Conservation (phyloP, 2,329 filamentous ascomycete species). For the Cordyceps javanica region DNA sequence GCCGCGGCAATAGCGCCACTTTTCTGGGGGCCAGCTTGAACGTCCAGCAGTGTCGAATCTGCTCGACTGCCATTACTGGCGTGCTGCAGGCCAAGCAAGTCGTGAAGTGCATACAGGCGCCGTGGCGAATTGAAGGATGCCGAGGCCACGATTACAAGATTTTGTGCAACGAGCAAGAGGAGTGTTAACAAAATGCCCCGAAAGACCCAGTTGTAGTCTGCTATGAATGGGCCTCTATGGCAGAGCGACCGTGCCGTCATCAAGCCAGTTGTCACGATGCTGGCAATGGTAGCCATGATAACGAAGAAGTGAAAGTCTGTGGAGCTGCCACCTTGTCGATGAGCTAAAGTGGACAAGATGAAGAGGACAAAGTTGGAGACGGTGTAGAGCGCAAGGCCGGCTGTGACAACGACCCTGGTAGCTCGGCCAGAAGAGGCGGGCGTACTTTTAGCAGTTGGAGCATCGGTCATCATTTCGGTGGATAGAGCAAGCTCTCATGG, state of each 20-base stretch:
- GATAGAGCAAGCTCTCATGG: too few species aligned
- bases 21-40: neutral
- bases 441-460: neutral
- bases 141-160: constrained; percentile 16
- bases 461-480: neutral
- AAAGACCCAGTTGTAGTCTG: constrained; percentile 20
- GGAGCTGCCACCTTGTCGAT: constrained; percentile 5
- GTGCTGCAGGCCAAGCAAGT: too few species aligned
- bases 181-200: constrained; percentile 20
- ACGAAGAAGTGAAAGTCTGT: constrained; percentile 19
- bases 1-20: neutral
- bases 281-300: constrained; percentile 14
- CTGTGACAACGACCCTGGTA: constrained; percentile 14
- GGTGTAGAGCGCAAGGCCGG: constrained; percentile 18
- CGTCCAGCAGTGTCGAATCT: too few species aligned
- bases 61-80: too few species aligned
- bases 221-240: constrained; percentile 3
- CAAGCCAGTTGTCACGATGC: constrained; percentile 12
- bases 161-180: constrained; percentile 17
- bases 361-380: constrained; percentile 19
- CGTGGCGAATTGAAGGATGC: neutral
- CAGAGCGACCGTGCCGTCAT: constrained; percentile 15
- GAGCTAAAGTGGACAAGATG: constrained; percentile 15
- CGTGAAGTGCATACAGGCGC: too few species aligned
- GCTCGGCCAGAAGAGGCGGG: constrained; percentile 8